Evolutionary conservation across 2,329 filamentous ascomycete genomes (phyloP).

Genomic region (Botrytis galanthina): DNA sequence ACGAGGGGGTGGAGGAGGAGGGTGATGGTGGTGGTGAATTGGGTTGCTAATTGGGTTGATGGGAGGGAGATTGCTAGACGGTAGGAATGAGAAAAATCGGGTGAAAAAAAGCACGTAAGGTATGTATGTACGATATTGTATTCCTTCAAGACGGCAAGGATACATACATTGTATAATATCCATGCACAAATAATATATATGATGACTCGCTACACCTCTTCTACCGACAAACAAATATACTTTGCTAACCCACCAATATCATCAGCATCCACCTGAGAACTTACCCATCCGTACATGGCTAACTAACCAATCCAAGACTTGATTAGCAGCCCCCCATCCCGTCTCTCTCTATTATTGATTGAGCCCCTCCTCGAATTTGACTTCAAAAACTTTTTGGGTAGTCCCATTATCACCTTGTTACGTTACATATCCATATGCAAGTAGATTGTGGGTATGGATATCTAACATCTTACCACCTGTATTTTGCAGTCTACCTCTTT

Average conservation of each 20-base stretch:
- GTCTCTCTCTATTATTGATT: not conserved
- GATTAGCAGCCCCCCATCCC: no score
- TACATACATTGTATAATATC: not conserved
- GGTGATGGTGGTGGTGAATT: conserved; percentile 28
- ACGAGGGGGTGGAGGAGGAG: conserved; percentile 29
- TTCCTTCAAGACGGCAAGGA: fast-evolving
- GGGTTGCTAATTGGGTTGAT: conserved; percentile 27
- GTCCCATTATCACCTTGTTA: no score
- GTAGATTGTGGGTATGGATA: not conserved
- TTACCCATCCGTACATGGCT: not conserved
- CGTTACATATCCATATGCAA: not conserved
- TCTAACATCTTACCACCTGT: not conserved
- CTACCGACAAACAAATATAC: no score
- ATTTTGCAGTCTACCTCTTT: not conserved
- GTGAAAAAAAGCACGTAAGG: not conserved
- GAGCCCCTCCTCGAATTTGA: not conserved
- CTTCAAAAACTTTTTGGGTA: no score
- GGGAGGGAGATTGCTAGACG: conserved; percentile 26
- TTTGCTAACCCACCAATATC: no score
- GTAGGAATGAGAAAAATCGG: not conserved
- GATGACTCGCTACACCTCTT: not conserved
- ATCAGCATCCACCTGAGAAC: not conserved
- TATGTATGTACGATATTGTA: not conserved
- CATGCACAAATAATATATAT: not conserved
- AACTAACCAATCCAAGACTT: no score